phyloP scores from a whole-genome alignment of 306 rosid species.

The Cicer pinnatifidum region DNA sequence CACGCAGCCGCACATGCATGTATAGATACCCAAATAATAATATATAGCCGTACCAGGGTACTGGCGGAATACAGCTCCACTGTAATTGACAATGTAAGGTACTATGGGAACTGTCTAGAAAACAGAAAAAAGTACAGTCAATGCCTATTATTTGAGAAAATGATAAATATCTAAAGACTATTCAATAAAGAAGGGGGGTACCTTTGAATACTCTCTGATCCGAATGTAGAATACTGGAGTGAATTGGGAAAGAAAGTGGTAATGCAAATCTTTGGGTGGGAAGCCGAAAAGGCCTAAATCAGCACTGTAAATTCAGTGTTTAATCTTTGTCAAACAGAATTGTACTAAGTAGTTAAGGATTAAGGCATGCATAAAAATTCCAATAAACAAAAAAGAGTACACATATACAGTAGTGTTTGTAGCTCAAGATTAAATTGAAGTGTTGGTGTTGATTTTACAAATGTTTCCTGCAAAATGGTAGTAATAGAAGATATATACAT shows the following conservation, averaged over 20 bases:
- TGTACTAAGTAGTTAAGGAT: constrained; percentile 33
- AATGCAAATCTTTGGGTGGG: constrained; percentile 89
- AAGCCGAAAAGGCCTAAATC: constrained; percentile 95
- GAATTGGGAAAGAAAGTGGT: constrained; percentile 94
- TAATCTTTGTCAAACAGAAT: constrained; percentile 43
- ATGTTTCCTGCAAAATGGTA: constrained; percentile 71
- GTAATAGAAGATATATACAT: constrained; percentile 39
- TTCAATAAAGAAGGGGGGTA: constrained; percentile 36
- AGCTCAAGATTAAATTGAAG: constrained; percentile 92
- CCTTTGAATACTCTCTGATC: constrained; percentile 93
- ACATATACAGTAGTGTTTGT: constrained; percentile 79
- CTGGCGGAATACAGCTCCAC: constrained; percentile 92
- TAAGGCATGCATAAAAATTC: constrained; percentile 28
- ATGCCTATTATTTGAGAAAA: constrained; percentile 38
- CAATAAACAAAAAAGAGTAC: constrained; percentile 17
- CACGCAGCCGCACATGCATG: neutral
- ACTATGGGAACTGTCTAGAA: constrained; percentile 86
- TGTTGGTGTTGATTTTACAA: constrained; percentile 75
- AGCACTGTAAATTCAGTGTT: constrained; percentile 75
- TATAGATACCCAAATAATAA: constrained; percentile 14
- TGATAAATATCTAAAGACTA: constrained; percentile 6
- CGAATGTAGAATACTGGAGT: constrained; percentile 89
- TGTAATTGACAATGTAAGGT: constrained; percentile 87
- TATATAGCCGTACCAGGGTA: constrained; percentile 73
- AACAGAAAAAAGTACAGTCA: constrained; percentile 43